These are phyloP conservation scores for Ulota crispa DNA, from an alignment of 225 moss, liverwort and hornwort genomes.

Conservation along the genomic window DNA sequence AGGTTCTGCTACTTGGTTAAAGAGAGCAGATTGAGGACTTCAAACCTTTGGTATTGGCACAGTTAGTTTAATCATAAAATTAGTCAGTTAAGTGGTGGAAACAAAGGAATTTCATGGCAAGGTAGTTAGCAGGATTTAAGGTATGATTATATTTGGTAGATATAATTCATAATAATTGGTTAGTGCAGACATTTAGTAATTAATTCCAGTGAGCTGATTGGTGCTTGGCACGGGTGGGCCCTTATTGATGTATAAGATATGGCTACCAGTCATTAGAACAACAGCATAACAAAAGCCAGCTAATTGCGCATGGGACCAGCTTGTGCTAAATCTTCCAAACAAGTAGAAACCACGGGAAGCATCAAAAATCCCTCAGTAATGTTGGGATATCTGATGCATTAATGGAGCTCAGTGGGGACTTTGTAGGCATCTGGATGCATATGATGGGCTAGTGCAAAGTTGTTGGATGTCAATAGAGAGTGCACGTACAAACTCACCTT, in stretches of 20 bases:
- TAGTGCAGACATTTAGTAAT: background rate
- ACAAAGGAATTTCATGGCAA: background rate
- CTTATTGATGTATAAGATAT: background rate
- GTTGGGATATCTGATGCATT: background rate
- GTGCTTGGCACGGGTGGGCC: background rate
- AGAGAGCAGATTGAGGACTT: background rate
- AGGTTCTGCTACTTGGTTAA: background rate
- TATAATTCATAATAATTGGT: too few species aligned
- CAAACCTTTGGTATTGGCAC: background rate
- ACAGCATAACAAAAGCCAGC: background rate
- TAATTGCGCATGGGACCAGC: background rate
- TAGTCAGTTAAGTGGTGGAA: background rate
- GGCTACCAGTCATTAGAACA: background rate
- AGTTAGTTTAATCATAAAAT: background rate
- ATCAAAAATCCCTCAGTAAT: background rate
- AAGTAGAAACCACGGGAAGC: background rate
- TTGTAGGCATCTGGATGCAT: background rate
- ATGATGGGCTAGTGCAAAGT: background rate
- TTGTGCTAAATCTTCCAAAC: background rate
- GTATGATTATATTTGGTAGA: too few species aligned
- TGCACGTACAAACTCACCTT: constrained; percentile 46
- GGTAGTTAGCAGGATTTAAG: background rate
- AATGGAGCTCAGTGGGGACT: background rate
- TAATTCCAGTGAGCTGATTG: background rate
- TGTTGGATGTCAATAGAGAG: background rate